phyloP scores from a whole-genome alignment of 2,329 filamentous ascomycete species.

The Aureobasidium mangrovei region DNA sequence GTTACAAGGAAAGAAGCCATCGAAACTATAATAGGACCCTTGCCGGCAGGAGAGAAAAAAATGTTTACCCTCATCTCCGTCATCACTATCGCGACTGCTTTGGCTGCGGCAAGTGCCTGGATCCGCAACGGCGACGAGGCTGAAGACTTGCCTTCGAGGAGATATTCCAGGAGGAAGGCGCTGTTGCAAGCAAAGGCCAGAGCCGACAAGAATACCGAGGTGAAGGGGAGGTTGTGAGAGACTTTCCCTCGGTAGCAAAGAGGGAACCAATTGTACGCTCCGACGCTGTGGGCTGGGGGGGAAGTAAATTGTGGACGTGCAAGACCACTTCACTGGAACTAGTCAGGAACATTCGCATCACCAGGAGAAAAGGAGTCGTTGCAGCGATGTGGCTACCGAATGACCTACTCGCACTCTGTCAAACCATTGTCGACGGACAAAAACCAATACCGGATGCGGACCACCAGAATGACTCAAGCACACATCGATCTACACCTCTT shows the following conservation, averaged over 20 bases:
- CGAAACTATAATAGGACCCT: too few relatives aligned
- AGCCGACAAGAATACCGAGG: not conserved
- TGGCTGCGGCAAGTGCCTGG: slow-evolving; percentile 6
- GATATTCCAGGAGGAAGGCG: not conserved
- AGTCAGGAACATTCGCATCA: not conserved
- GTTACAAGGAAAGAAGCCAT: not conserved
- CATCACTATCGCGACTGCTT: slow-evolving; percentile 1
- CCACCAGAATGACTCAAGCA: not conserved
- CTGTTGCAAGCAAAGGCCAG: not conserved
- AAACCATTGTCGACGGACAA: not conserved
- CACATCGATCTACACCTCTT: not conserved
- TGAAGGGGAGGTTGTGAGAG: not conserved
- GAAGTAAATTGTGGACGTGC: not conserved
- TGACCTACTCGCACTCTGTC: slow-evolving; percentile 1
- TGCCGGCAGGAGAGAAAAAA: not conserved
- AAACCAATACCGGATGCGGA: not conserved
- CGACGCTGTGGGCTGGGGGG: not conserved
- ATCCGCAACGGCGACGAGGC: not conserved
- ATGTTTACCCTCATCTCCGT: slow-evolving; percentile 11
- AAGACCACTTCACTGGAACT: not conserved
- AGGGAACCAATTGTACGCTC: too few relatives aligned
- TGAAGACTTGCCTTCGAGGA: not conserved
- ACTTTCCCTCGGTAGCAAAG: not conserved
- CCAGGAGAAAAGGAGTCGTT: too few relatives aligned
- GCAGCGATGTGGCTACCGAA: not conserved